A percentile compares a stretch with the other conserved stretches of the same genome.
These are phyloP conservation scores for Rehmannia glutinosa DNA, from an alignment of 257 asterid genomes.

Conservation along the genomic window DNA sequence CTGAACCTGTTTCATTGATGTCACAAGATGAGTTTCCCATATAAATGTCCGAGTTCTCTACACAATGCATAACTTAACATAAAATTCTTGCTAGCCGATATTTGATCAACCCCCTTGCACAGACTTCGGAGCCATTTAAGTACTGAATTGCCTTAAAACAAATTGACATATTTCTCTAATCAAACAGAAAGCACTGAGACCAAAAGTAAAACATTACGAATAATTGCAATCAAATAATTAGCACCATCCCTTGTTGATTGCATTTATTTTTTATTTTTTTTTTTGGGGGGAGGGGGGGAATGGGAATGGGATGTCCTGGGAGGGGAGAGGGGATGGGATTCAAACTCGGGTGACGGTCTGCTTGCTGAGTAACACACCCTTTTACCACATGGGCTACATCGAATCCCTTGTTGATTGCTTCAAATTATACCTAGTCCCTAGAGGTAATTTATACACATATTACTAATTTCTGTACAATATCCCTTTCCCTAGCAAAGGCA, in stretches of 20 bases:
- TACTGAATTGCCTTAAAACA: neutral
- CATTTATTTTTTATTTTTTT: too few species aligned
- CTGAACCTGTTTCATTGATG: constrained; percentile 38
- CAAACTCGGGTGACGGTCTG: too few species aligned
- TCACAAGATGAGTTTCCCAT: constrained; percentile 9
- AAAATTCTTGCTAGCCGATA: neutral
- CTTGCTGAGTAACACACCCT: too few species aligned
- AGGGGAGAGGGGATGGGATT: too few species aligned
- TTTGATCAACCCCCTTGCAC: neutral
- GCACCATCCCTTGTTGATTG: neutral
- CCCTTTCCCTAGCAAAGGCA: neutral
- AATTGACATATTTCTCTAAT: neutral
- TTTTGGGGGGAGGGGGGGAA: too few species aligned
- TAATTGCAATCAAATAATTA: neutral
- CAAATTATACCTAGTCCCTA: neutral
- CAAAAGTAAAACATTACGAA: neutral
- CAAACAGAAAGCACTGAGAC: neutral
- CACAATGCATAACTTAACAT: neutral
- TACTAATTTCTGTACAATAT: neutral
- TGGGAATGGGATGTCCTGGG: too few species aligned
- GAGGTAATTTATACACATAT: neutral
- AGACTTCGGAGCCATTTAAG: neutral
- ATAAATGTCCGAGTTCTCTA: neutral
- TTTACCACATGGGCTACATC: too few species aligned
- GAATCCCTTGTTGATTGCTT: neutral